A percentile compares a stretch with the other conserved stretches of the same genome.
phyloP scores from a whole-genome alignment of 495 filamentous ascomycete genomes.

The Xylaria intraflava region DNA sequence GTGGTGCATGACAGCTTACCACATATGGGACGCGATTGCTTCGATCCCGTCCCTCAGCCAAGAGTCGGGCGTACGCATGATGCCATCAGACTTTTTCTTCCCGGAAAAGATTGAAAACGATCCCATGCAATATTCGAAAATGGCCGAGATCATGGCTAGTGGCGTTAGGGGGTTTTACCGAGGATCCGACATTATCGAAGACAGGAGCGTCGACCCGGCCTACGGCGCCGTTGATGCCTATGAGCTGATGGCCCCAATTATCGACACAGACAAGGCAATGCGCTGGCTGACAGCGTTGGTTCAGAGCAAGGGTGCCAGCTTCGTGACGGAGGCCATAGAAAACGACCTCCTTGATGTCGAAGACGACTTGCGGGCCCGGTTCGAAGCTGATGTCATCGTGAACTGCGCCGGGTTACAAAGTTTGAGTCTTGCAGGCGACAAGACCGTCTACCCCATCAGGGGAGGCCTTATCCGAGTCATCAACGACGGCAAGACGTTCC shows the following conservation, averaged over 20 bases:
- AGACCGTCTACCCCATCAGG: slow-evolving; percentile 37
- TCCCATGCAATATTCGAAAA: slow-evolving; percentile 28
- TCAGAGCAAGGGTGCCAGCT: slow-evolving; percentile 37
- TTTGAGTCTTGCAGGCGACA: slow-evolving; percentile 31
- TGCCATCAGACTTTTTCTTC: slow-evolving; percentile 36
- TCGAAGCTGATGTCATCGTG: slow-evolving; percentile 40
- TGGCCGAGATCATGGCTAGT: slow-evolving; percentile 31
- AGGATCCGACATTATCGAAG: slow-evolving; percentile 31
- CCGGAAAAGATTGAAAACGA: slow-evolving; percentile 30
- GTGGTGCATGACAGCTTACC: slow-evolving; percentile 42
- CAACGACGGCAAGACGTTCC: slow-evolving; percentile 45
- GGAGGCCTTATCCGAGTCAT: slow-evolving; percentile 44
- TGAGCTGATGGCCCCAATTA: slow-evolving; percentile 40
- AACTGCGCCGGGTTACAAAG: slow-evolving; percentile 42
- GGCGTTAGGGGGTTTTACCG: slow-evolving; percentile 35
- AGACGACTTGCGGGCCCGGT: slow-evolving; percentile 27
- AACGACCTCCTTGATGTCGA: slow-evolving; percentile 39
- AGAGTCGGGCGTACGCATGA: slow-evolving; percentile 39
- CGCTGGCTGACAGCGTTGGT: slow-evolving; percentile 38
- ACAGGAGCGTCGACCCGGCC: slow-evolving; percentile 28
- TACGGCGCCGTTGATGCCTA: slow-evolving; percentile 45
- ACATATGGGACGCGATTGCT: slow-evolving; percentile 37
- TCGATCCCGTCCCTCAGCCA: slow-evolving; percentile 24
- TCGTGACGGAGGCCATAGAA: slow-evolving; percentile 34
- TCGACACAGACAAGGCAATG: slow-evolving; percentile 48